Evolutionary conservation across 805 yeast genomes (phyloP).

Genomic region (Teunomyces atbi): DNA sequence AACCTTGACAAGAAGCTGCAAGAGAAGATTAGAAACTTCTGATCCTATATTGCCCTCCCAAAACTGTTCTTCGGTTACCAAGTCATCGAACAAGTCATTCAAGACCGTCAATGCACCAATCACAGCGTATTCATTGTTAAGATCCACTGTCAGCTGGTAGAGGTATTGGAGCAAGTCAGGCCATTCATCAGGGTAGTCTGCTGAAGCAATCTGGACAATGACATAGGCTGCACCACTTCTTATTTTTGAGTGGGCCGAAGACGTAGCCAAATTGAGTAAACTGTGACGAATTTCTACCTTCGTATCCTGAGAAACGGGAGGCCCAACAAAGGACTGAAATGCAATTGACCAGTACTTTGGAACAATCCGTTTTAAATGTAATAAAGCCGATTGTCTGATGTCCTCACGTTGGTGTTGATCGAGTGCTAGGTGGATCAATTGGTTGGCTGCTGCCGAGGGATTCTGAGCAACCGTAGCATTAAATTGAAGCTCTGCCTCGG

Average conservation of each 20-base stretch:
- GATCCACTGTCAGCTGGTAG: slow-evolving; percentile 39
- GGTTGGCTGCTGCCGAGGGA: slow-evolving; percentile 47
- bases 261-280: slow-evolving; percentile 48
- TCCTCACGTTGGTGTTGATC: slow-evolving; percentile 27
- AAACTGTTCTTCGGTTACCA: slow-evolving; percentile 82
- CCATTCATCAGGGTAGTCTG: slow-evolving; percentile 97
- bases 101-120: slow-evolving; percentile 60
- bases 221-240: slow-evolving; percentile 69
- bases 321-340: slow-evolving; percentile 70
- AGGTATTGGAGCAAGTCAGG: slow-evolving; percentile 59
- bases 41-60: slow-evolving; percentile 70
- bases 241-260: slow-evolving; percentile 52
- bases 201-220: slow-evolving; percentile 79
- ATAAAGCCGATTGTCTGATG: slow-evolving; percentile 59
- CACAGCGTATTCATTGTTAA: slow-evolving; percentile 28
- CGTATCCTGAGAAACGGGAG: slow-evolving; percentile 52
- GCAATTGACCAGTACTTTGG: slow-evolving; percentile 83
- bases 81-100: slow-evolving; percentile 80
- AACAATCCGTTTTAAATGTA: slow-evolving; percentile 66
- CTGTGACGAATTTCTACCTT: slow-evolving; percentile 51
- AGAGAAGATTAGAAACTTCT: slow-evolving; percentile 51
- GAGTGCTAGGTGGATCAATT: slow-evolving; percentile 44
- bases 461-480: slow-evolving; percentile 40
- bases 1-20: slow-evolving; percentile 34
- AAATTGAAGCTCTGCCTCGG: slow-evolving; percentile 51